A percentile compares a stretch with the other conserved stretches of the same genome.
phyloP scores from a whole-genome alignment of 257 asterid genomes.

The Salvia splendens region DNA sequence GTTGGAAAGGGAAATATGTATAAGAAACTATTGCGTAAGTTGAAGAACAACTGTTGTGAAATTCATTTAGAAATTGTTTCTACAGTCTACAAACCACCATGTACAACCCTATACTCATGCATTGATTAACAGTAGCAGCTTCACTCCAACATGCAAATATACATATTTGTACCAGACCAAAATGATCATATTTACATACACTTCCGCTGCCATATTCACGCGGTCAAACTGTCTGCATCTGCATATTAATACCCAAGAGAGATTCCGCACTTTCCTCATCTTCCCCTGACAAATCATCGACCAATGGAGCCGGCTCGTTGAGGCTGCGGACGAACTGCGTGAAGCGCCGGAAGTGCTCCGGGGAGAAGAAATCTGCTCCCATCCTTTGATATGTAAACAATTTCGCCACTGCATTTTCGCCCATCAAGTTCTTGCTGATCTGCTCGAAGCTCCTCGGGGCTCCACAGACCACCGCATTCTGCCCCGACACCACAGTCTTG shows the following conservation, averaged over 20 bases:
- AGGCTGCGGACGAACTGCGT: slow-evolving; percentile 54
- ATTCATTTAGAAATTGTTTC: no score
- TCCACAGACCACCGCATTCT: slow-evolving; percentile 48
- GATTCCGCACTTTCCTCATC: slow-evolving; percentile 32
- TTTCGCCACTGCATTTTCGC: slow-evolving; percentile 43
- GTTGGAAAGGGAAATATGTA: no score
- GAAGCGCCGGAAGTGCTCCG: slow-evolving; percentile 65
- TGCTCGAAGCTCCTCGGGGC: slow-evolving; percentile 47
- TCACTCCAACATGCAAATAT: no score
- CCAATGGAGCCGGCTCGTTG: slow-evolving; percentile 36
- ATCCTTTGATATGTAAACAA: slow-evolving; percentile 77
- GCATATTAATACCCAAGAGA: slow-evolving; percentile 35
- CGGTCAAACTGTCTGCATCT: slow-evolving; percentile 60
- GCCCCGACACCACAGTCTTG: slow-evolving; percentile 50
- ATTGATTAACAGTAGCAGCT: no score
- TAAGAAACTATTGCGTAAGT: no score
- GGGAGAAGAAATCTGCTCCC: slow-evolving; percentile 94
- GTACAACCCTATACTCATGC: no score
- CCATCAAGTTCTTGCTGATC: slow-evolving; percentile 50
- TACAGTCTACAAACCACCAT: no score
- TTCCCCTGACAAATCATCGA: slow-evolving; percentile 50
- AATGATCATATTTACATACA: no score
- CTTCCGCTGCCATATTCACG: slow-evolving; percentile 28
- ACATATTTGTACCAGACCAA: no score
- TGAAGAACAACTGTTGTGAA: no score